phyloP scores from a whole-genome alignment of 2,329 filamentous ascomycete genomes.

The Podosphaera xanthii region DNA sequence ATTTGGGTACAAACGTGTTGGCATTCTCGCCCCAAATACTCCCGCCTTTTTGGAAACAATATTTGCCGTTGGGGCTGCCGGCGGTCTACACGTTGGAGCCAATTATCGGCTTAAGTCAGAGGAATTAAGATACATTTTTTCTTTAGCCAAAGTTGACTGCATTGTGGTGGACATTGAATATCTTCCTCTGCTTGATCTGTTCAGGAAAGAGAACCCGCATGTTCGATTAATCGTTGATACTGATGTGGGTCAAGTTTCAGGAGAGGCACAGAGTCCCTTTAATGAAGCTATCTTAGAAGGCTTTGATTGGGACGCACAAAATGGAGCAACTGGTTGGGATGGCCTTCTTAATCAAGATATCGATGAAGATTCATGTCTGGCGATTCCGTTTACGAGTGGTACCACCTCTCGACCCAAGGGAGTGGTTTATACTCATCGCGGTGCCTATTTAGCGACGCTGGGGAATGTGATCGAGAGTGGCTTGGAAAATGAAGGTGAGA shows the following conservation, averaged over 20 bases:
- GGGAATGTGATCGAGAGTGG: conserved; percentile 78
- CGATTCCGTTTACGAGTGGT: conserved; percentile 22
- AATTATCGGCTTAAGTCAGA: conserved; percentile 60
- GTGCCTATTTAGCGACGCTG: conserved; percentile 63
- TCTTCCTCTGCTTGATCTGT: conserved; percentile 42
- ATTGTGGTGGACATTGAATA: conserved; percentile 80
- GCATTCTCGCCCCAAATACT: conserved; percentile 77
- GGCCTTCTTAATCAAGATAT: conserved; percentile 42
- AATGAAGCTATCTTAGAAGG: conserved; percentile 69
- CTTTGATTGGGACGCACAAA: conserved; percentile 42
- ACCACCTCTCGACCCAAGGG: conserved; percentile 70
- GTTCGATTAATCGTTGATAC: conserved; percentile 56
- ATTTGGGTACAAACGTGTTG: conserved; percentile 51
- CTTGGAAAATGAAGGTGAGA: conserved; percentile 40
- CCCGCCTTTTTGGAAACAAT: conserved; percentile 82
- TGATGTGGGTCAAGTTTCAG: conserved; percentile 46
- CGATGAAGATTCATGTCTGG: conserved; percentile 58
- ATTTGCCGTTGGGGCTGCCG: conserved; percentile 67
- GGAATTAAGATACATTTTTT: conserved; percentile 79
- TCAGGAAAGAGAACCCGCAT: conserved; percentile 32
- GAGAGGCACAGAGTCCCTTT: conserved; percentile 58
- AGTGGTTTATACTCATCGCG: conserved; percentile 75
- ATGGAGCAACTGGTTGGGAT: conserved; percentile 49
- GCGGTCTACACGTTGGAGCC: conserved; percentile 51
- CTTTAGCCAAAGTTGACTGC: conserved; percentile 63